These are phyloP conservation scores for Sporobolomyces pararoseus DNA, from an alignment of 768 basidiomycete species.

Conservation along the genomic window DNA sequence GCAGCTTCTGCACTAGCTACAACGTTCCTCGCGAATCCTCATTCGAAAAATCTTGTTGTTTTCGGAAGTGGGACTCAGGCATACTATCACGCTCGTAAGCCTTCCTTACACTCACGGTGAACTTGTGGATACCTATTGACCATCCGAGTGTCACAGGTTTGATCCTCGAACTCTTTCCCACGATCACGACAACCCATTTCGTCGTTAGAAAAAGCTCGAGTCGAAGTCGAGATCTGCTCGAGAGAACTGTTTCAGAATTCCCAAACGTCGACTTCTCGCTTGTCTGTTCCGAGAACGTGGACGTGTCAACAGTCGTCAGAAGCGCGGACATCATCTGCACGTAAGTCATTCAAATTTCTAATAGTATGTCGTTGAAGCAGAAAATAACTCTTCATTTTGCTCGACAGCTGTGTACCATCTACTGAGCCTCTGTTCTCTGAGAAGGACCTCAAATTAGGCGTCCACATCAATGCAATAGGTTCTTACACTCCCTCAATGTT, in stretches of 20 bases:
- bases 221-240: constrained; percentile 20
- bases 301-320: constrained; percentile 9
- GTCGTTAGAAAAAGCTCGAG: constrained; percentile 13
- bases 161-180: constrained; percentile 39
- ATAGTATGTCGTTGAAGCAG: too few relatives aligned
- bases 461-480: constrained; percentile 44
- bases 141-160: constrained; percentile 30
- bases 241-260: constrained; percentile 4
- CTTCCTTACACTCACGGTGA: neutral
- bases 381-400: neutral
- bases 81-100: constrained; percentile 34
- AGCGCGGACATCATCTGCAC: constrained; percentile 46
- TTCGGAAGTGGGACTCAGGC: constrained; percentile 41
- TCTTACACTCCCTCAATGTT: constrained; percentile 45
- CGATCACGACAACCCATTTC: constrained; percentile 18
- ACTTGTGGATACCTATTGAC: neutral
- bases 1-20: constrained; percentile 37
- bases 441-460: constrained; percentile 19
- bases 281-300: neutral
- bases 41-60: constrained; percentile 16
- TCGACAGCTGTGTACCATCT: constrained; percentile 43
- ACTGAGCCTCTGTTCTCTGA: constrained; percentile 40
- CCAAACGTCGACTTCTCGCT: constrained; percentile 13
- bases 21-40: constrained; percentile 13
- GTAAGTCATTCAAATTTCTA: constrained; percentile 14